Base-by-base conservation (phyloP, 73 alveolate species). In the Tetrahymena borealis region DNA sequence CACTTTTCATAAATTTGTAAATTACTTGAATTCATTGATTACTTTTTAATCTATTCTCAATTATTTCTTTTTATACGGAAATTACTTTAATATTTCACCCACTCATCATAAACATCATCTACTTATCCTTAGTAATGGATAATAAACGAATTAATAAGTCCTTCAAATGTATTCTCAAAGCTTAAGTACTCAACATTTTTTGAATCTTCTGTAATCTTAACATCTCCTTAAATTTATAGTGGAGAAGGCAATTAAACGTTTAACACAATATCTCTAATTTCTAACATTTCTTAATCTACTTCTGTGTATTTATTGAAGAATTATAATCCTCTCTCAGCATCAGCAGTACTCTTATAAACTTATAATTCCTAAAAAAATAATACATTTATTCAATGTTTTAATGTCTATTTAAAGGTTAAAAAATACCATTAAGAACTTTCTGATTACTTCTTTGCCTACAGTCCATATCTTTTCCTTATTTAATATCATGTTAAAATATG, bases 391-490 rank as follows among this genome's bases (percentile, higher is more conserved):
- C 2, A 60, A 60, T 18, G 28, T 60, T 60, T 24, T 2, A 60
- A 15, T 60, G 28, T 6, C 10, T n/a, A n/a, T n/a, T n/a, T n/a
- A n/a, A 13, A 8, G 9, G 0, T 60, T 6, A 1, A 24, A 24
- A 3, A 18, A 24, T 60, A 60, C 85, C n/a, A 60, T 60, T 18
- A 60, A 60, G 85, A 60, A 60, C 10, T 60, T 60, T 60, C 85
- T 60, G 37, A 97, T 79, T 90, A 96, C 95, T 37, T 95, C 91
- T 40, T 79, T 95, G 31, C 95, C 95, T 91, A 94, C 90, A 94
- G 94, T 94, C 96, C 96, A 90, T 7, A 91, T 90, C 97, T 97
- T 94, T 42, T 92, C 28, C 41, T 96, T 94, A 85, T 94, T 96
- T 32, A 97, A 38, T 39, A 40, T 78, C 18, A 95, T 31, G 90